Base-by-base conservation (phyloP, 2,329 filamentous ascomycete species). In the Trichoderma polysporum region DNA sequence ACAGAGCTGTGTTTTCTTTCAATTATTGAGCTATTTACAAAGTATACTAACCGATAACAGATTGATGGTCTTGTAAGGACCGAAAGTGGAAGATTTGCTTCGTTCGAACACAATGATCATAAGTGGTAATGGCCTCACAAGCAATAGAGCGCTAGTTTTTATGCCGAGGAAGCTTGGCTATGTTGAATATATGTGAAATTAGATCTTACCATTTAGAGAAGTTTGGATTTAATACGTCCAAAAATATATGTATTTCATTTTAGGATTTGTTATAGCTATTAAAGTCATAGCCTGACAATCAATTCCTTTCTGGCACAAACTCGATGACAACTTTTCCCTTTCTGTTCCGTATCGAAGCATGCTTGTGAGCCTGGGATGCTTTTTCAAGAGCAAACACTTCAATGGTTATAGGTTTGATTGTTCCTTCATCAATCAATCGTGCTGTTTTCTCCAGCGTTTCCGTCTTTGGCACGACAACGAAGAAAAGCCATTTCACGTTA, bases 301-400 rank as follows among this genome's bases (percentile, higher is more conserved):
- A 66, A 4, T 27, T 15, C 8, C 47, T 49, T 15, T 29, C 41
- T 3, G 57, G 37, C 27, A 68, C 29, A 70, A 77, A 76, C 5
- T 71, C 68, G 25, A 77, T 73, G 0, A 77, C 73, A 0, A 69
- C 72, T 56, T 77, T 77, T 6, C 71, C 72, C 6, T 59, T 62
- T 10, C 72, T 69, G 2, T 70, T 66, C 33, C 76, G 68, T 35
- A 68, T 62, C 2, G 59, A 49, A 0, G 74, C 72, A 68, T 70
- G 69, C 22, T 66, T 49, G 74, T 75, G 77, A 1, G 75, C 75
- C 45, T 73, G 69, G 3, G 72, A 59, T 0, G 71, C 75, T 10
- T 70, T n/a, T 2, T 72, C 69, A 15, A 70, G 62, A 0, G 66
- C 49, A 59, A 76, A 77, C 33, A 64, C 49, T 6, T 70, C 70